A percentile compares a stretch with the other conserved stretches of the same genome.
Conservation (phyloP, 2,329 filamentous ascomycete genomes). For the Colletotrichum lupini region DNA sequence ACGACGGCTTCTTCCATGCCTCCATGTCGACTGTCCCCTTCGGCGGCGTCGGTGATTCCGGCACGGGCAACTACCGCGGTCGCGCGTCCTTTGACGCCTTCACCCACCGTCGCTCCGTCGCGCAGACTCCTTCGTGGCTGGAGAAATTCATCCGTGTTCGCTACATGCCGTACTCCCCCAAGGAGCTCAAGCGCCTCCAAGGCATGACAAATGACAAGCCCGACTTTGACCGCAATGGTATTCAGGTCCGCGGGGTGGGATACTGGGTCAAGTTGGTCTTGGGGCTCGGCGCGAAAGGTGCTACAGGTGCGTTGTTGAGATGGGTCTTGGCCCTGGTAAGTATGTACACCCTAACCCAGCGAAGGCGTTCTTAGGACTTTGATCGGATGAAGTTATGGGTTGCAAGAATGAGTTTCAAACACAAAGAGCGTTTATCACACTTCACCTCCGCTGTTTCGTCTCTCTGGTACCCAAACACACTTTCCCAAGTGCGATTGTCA, state of each 20-base stretch:
- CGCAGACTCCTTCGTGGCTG: slow-evolving; percentile 74
- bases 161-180: slow-evolving; percentile 70
- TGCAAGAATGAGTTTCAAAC: slow-evolving; percentile 4
- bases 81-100: slow-evolving; percentile 78
- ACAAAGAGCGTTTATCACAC: background rate
- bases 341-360: slow-evolving; percentile 43
- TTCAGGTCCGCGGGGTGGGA: slow-evolving; percentile 58
- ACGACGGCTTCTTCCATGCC: slow-evolving; percentile 66
- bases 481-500: background rate
- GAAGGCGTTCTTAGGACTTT: slow-evolving; percentile 47
- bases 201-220: slow-evolving; percentile 58
- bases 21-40: slow-evolving; percentile 79
- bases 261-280: slow-evolving; percentile 67
- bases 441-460: background rate
- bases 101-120: slow-evolving; percentile 68
- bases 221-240: slow-evolving; percentile 72
- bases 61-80: slow-evolving; percentile 81
- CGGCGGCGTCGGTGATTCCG: slow-evolving; percentile 85
- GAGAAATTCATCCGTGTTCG: slow-evolving; percentile 75
- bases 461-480: background rate
- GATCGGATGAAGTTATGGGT: slow-evolving; percentile 27
- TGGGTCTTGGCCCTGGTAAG: slow-evolving; percentile 60
- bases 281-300: slow-evolving; percentile 61
- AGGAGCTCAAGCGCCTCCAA: slow-evolving; percentile 56
- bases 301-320: slow-evolving; percentile 61